Evolutionary conservation across 257 asterid species (phyloP).

Genomic region (Gentiana dahurica): DNA sequence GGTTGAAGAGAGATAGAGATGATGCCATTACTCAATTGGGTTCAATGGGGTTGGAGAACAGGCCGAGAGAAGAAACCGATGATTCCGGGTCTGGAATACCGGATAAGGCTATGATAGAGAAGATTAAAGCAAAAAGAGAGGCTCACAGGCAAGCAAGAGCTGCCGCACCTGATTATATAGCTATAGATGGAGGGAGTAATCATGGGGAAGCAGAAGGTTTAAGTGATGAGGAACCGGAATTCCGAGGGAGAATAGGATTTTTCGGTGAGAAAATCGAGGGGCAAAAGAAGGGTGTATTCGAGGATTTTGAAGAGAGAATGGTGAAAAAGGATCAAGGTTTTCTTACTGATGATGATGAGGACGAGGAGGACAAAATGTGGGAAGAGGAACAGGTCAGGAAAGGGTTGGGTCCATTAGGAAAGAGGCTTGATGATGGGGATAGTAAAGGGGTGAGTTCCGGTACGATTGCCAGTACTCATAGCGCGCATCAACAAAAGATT

Average conservation of each 20-base stretch:
- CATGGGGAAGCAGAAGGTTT: conserved; percentile 94
- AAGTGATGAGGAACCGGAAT: conserved; percentile 97
- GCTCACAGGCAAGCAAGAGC: conserved; percentile 70
- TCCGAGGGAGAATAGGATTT: conserved; percentile 74
- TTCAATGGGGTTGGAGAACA: conserved; percentile 34
- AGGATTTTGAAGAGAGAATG: conserved; percentile 56
- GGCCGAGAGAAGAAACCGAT: conserved; percentile 23
- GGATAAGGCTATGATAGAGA: conserved; percentile 67
- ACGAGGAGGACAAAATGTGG: conserved; percentile 95
- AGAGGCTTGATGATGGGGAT: conserved; percentile 67
- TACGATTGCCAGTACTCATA: conserved; percentile 24
- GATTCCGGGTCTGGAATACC: conserved; percentile 34
- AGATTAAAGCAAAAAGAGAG: conserved; percentile 82
- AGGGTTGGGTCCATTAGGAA: conserved; percentile 76
- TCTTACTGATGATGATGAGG: conserved; percentile 36
- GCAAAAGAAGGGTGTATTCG: conserved; percentile 80
- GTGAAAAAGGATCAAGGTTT: conserved; percentile 32
- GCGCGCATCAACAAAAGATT: conserved; percentile 29
- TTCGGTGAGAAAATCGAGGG: conserved; percentile 57
- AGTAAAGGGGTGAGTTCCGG: conserved; percentile 29
- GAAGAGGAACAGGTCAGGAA: conserved; percentile 96
- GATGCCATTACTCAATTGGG: conserved; percentile 28
- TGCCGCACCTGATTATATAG: conserved; percentile 76
- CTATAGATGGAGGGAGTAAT: conserved; percentile 91
- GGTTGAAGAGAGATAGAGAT: conserved; percentile 23